Percentiles rank a stretch among this genome's conserved stretches.
phyloP scores from a whole-genome alignment of 1,139 yeast genomes.

The Wickerhamomyces sp. region DNA sequence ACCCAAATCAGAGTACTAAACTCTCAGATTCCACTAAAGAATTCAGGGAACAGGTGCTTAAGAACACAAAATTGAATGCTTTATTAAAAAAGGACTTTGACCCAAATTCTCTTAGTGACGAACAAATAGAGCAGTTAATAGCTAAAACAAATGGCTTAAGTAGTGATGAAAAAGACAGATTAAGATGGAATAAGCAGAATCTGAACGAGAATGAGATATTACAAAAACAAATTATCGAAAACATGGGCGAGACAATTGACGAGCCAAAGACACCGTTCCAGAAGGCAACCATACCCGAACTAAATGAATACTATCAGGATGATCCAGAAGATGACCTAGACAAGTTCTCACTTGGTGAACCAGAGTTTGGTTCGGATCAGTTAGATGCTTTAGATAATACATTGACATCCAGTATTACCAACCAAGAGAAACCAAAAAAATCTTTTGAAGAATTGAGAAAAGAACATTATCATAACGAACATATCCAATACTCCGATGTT shows the following conservation, averaged over 20 bases:
- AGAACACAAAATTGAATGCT: slow-evolving; percentile 45
- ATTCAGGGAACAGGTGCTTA: slow-evolving; percentile 42
- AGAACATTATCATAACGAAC: slow-evolving; percentile 72
- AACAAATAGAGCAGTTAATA: slow-evolving; percentile 7
- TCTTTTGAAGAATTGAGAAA: slow-evolving; percentile 74
- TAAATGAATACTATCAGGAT: slow-evolving; percentile 78
- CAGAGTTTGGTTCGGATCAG: slow-evolving; percentile 31
- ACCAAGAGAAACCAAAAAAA: slow-evolving; percentile 51
- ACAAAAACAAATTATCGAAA: slow-evolving; percentile 33
- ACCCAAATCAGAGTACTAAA: slow-evolving; percentile 16
- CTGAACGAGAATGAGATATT: slow-evolving; percentile 52
- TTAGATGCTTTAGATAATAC: slow-evolving; percentile 22
- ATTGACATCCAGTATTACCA: too few relatives aligned
- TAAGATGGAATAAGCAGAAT: slow-evolving; percentile 71
- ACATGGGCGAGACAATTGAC: slow-evolving; percentile 53
- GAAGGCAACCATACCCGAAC: slow-evolving; percentile 82
- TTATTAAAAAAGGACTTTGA: slow-evolving; percentile 11
- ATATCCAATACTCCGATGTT: slow-evolving; percentile 33
- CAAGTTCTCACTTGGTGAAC: slow-evolving; percentile 52
- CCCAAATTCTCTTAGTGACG: slow-evolving; percentile 10
- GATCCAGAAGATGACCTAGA: slow-evolving; percentile 53
- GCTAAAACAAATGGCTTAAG: not conserved
- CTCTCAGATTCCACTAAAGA: slow-evolving; percentile 37
- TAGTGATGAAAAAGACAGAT: slow-evolving; percentile 32
- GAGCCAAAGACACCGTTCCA: slow-evolving; percentile 98